These are phyloP conservation scores for Cadophora sp. DNA, from an alignment of 2,329 filamentous ascomycete species.

Conservation along the genomic window DNA sequence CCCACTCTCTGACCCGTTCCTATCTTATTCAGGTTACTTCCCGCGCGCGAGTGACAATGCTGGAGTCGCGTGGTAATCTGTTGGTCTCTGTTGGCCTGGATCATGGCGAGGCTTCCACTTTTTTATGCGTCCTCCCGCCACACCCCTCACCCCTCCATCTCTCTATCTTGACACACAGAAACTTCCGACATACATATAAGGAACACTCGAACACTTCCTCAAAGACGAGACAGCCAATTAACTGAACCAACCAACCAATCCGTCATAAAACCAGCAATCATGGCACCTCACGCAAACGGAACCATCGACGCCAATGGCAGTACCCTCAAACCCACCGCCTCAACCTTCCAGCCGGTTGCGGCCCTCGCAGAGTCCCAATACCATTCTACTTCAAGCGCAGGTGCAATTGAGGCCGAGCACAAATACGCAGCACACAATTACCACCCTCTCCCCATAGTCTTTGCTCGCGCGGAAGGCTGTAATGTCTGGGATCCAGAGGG, in stretches of 20 bases:
- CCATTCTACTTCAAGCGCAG: constrained; percentile 80
- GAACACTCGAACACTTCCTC: neutral
- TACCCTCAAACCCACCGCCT: constrained; percentile 44
- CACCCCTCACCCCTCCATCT: constrained; percentile 5
- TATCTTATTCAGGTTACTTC: constrained; percentile 13
- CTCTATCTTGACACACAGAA: constrained; percentile 13
- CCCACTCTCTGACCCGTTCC: neutral
- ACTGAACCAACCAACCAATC: neutral
- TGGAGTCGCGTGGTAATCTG: constrained; percentile 17
- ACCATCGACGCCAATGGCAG: constrained; percentile 47
- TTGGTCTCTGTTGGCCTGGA: constrained; percentile 1
- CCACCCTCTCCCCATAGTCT: constrained; percentile 94
- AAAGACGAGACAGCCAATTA: neutral
- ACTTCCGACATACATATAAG: neutral
- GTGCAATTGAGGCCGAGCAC: constrained; percentile 82
- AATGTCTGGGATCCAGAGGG: constrained; percentile 98
- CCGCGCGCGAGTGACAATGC: constrained; percentile 11
- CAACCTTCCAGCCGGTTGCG: constrained; percentile 42
- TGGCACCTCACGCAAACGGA: constrained; percentile 66
- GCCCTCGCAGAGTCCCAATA: constrained; percentile 50
- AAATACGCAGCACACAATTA: constrained; percentile 97
- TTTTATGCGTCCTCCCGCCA: constrained; percentile 1
- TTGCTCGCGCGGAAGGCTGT: constrained; percentile 82
- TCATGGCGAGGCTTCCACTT: neutral
- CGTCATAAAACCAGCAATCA: constrained; percentile 43